These are phyloP conservation scores for Stagonosporopsis vannaccii DNA, from an alignment of 2,329 filamentous ascomycete species.

Conservation along the genomic window DNA sequence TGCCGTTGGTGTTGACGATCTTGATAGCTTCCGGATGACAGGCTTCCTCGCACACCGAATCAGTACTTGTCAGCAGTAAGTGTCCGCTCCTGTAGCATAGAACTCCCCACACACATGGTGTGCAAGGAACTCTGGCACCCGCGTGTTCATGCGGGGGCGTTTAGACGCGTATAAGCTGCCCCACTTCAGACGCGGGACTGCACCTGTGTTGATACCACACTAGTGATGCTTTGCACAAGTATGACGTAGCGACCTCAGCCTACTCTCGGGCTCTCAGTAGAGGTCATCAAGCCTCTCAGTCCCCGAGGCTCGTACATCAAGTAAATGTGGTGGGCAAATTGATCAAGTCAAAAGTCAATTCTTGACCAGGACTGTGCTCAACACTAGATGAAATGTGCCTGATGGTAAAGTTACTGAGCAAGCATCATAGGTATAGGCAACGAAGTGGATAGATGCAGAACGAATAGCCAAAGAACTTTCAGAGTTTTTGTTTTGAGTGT, in stretches of 20 bases:
- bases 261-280: too few species aligned
- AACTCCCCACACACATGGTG: too few species aligned
- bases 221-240: neutral
- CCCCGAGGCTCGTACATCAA: neutral
- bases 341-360: too few species aligned
- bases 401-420: too few species aligned
- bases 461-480: neutral
- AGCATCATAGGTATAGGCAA: too few species aligned
- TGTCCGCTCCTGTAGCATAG: too few species aligned
- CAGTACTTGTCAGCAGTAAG: too few species aligned
- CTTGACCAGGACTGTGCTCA: too few species aligned
- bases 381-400: too few species aligned
- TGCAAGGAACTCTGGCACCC: neutral
- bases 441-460: neutral
- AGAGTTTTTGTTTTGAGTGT: neutral
- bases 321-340: neutral
- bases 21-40: neutral
- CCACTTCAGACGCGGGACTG: conserved; percentile 50
- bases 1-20: neutral
- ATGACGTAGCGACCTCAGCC: neutral
- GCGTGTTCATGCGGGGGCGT: conserved; percentile 10
- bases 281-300: neutral
- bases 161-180: conserved; percentile 28
- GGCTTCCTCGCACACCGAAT: neutral
- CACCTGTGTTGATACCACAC: neutral